Evolutionary conservation across 2,329 filamentous ascomycete genomes (phyloP), one percentile per base, ranked within the genome.

Genomic region (Diaporthe batatas): DNA sequence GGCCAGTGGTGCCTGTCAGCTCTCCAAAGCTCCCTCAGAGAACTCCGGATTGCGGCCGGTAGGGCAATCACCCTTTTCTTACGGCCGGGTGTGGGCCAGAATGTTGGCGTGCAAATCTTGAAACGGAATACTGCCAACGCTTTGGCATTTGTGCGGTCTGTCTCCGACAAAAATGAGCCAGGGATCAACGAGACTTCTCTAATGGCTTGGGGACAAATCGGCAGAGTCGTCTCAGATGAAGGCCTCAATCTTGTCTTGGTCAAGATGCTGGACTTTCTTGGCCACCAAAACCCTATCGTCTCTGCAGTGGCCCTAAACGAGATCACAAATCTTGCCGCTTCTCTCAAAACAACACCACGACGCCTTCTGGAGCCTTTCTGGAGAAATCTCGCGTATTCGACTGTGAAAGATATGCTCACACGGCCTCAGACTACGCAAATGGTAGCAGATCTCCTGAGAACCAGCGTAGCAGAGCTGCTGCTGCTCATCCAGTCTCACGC

Each of bases 161-260:
- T 97, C 14, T 94, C 93, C 0, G 91, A 94, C 59, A 91, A 91
- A 72, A 89, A 91, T 70, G 86, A 90, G 10, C 82, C 91, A 6
- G 87, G 91, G 73, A 84, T 95, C 57, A 92, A 95, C 67, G 96
- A 98, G 81, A 95, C 94, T 23, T 92, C 94, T 75, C 92, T 98
- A 72, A 86, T 96, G 82, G 93, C 94, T 18, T 95, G 96, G 89
- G 93, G 93, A n/a, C 92, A 94, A 79, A 86, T 98, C 64, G 96
- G 94, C 74, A 88, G 89, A 88, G 87, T 92, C 12, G 92, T 93
- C 57, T 89, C 90, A 21, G 94, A 96, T 75, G 91, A 96, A 75
- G 94, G 98, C 79, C 89, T 98, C 71, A 96, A 96, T 77, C 89
- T 98, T 68, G 92, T 96, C 29, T 85, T 99, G 39, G 88, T 97